A percentile compares a stretch with the other conserved stretches of the same genome.
Conservation (phyloP, 805 yeast species). For the Yarrowia sp. region DNA sequence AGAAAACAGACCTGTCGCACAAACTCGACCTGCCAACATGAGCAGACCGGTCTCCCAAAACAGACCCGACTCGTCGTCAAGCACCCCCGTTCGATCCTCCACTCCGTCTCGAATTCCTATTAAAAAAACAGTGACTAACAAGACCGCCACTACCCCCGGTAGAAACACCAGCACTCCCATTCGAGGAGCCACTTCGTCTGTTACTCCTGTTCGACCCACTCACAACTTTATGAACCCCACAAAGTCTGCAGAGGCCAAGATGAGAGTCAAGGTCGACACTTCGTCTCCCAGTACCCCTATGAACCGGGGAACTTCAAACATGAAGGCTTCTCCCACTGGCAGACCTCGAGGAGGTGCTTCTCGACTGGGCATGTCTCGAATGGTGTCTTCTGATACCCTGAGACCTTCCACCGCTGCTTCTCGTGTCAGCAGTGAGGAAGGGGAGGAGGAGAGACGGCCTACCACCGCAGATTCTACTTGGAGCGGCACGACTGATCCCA, state of each 20-base stretch:
- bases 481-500: slow-evolving; percentile 2
- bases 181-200: neutral
- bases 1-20: neutral
- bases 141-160: neutral
- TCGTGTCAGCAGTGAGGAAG: neutral
- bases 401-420: neutral
- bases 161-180: neutral
- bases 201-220: too few relatives aligned
- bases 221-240: slow-evolving; percentile 29
- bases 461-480: slow-evolving; percentile 25
- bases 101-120: slow-evolving; percentile 20
- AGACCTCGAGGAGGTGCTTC: neutral
- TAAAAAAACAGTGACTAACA: neutral
- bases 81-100: neutral
- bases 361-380: neutral
- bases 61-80: neutral
- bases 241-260: slow-evolving; percentile 22
- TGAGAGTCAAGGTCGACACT: neutral
- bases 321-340: neutral
- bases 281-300: neutral
- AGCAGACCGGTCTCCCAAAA: too few relatives aligned
- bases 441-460: neutral
- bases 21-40: too few relatives aligned
- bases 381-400: neutral
- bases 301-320: neutral